A percentile compares a stretch with the other conserved stretches of the same genome.
Conservation (phyloP, 345 rosid species). For the Salix udensis region DNA sequence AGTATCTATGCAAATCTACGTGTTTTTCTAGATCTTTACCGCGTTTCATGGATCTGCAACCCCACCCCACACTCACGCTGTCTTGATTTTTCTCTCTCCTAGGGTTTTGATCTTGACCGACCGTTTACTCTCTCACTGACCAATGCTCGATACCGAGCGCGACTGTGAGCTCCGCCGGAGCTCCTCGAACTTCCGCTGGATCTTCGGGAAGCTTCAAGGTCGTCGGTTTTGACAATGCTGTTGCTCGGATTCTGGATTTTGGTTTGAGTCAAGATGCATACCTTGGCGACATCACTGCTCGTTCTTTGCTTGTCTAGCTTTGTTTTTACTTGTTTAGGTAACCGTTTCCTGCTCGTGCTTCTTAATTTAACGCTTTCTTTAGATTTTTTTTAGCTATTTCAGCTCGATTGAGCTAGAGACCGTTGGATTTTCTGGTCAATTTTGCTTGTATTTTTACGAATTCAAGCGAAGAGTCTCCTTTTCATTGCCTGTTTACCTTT, state of each 20-base stretch:
- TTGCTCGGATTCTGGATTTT: constrained; percentile 29
- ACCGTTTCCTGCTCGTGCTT: background rate
- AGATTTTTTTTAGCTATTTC: background rate
- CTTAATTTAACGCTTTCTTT: no score
- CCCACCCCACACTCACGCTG: constrained; percentile 24
- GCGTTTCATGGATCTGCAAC: constrained; percentile 67
- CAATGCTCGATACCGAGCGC: constrained; percentile 24
- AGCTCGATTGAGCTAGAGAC: background rate
- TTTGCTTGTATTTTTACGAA: background rate
- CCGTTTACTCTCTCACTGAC: background rate
- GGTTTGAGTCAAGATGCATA: constrained; percentile 44
- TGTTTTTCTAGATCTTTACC: constrained; percentile 33
- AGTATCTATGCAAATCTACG: background rate
- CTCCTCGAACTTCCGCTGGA: constrained; percentile 19
- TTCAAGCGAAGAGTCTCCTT: background rate
- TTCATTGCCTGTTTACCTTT: background rate
- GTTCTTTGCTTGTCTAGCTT: constrained; percentile 37
- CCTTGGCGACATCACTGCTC: constrained; percentile 30
- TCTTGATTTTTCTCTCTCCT: constrained; percentile 26
- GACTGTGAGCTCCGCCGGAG: constrained; percentile 23
- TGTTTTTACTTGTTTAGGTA: constrained; percentile 51
- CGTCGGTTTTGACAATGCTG: constrained; percentile 44
- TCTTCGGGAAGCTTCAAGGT: constrained; percentile 18
- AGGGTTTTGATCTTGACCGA: constrained; percentile 41
- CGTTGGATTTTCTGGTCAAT: background rate